These are phyloP conservation scores for Colletotrichum ledebouriae DNA, from an alignment of 2,329 filamentous ascomycete species.

Conservation along the genomic window DNA sequence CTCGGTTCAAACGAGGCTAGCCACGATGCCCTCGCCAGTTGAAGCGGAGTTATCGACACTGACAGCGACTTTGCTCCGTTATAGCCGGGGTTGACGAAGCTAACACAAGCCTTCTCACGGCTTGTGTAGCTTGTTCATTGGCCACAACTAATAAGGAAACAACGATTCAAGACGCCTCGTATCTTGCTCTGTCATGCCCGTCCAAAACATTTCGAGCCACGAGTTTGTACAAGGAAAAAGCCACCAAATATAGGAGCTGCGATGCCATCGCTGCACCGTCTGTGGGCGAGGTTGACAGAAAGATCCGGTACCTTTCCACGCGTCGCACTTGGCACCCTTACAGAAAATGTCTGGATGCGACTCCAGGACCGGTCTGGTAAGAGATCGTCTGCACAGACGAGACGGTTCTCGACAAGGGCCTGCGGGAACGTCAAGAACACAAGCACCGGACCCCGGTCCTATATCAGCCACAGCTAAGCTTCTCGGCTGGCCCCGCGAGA, in stretches of 20 bases:
- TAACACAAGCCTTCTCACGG: conserved; percentile 15
- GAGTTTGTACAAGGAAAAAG: neutral
- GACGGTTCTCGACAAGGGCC: conserved; percentile 28
- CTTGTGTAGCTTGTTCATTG: conserved; percentile 27
- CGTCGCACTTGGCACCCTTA: conserved; percentile 5
- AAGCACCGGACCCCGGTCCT: conserved; percentile 32
- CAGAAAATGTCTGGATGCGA: conserved; percentile 22
- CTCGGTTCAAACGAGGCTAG: conserved; percentile 12
- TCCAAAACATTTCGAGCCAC: conserved; percentile 18
- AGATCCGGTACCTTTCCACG: conserved; percentile 11
- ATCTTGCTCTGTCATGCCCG: conserved; percentile 17
- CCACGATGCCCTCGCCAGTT: conserved; percentile 13
- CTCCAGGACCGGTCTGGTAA: conserved; percentile 16
- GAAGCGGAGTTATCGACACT: conserved; percentile 8
- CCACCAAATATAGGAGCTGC: conserved; percentile 33
- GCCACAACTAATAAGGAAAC: conserved; percentile 23
- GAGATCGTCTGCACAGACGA: conserved; percentile 41
- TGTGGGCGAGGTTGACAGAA: conserved; percentile 11
- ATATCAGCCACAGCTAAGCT: conserved; percentile 37
- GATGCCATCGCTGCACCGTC: conserved; percentile 3
- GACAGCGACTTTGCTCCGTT: conserved; percentile 4
- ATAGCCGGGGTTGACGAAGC: conserved; percentile 12
- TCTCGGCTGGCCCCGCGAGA: conserved; percentile 14
- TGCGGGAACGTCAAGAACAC: conserved; percentile 37
- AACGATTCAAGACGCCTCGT: conserved; percentile 17